Conservation (phyloP, 2,329 filamentous ascomycete genomes). For the Fusarium poae region DNA sequence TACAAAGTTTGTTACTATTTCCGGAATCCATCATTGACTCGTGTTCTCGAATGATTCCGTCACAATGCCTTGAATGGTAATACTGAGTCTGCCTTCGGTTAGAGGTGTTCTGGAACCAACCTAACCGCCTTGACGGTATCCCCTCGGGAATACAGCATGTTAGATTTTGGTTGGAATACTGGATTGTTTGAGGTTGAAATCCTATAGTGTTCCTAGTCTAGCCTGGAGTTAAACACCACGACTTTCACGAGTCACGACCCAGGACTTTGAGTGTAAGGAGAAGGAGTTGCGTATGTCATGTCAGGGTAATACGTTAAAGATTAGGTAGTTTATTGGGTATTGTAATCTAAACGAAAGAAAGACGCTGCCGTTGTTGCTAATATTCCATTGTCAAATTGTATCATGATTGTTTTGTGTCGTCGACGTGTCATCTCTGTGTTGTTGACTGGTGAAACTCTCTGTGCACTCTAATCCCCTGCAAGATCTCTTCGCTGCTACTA, state of each 20-base stretch:
- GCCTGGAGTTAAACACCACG: neutral
- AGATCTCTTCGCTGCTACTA: slow-evolving; percentile 54
- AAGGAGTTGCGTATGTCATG: neutral
- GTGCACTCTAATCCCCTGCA: slow-evolving; percentile 57
- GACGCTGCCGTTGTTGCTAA: neutral
- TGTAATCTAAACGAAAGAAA: slow-evolving; percentile 4
- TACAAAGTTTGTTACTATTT: neutral
- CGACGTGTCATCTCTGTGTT: slow-evolving; percentile 4
- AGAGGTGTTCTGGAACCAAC: neutral
- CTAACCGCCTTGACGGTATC: neutral
- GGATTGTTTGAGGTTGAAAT: neutral
- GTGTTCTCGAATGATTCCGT: neutral
- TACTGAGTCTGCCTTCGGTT: neutral
- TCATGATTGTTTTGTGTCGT: neutral
- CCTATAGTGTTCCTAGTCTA: neutral
- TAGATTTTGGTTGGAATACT: neutral
- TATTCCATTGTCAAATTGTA: neutral
- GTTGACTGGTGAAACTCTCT: slow-evolving; percentile 54
- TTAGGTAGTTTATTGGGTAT: slow-evolving; percentile 15
- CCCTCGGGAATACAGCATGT: neutral
- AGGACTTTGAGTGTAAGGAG: neutral
- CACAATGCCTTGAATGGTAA: neutral
- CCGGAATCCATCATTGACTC: neutral
- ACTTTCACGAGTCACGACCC: neutral
- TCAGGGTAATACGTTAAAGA: neutral